Conservation (phyloP, 495 filamentous ascomycete genomes). For the Delitschia confertaspora region DNA sequence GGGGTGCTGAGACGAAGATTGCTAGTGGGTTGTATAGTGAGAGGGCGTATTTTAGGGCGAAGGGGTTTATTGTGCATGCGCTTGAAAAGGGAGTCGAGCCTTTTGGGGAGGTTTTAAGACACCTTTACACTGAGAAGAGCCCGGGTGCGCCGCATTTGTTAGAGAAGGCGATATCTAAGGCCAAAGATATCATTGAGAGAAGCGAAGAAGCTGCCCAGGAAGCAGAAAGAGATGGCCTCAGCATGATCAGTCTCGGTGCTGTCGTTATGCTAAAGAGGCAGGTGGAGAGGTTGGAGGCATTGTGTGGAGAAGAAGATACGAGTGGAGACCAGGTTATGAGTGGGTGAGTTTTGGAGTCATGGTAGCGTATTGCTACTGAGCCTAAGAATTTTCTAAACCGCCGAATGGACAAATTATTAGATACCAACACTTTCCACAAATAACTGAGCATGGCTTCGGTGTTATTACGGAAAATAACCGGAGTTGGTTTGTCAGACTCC, state of each 20-base stretch:
- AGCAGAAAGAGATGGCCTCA: constrained; percentile 26
- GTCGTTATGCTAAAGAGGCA: constrained; percentile 37
- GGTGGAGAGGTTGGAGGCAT: constrained; percentile 33
- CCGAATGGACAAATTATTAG: too few species aligned
- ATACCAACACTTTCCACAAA: too few species aligned
- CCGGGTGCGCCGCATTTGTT: constrained; percentile 35
- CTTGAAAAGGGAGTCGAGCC: constrained; percentile 37
- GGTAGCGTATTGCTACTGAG: too few species aligned
- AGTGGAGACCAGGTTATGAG: too few species aligned
- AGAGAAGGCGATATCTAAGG: constrained; percentile 34
- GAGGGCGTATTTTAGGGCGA: constrained; percentile 45
- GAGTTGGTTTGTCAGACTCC: too few species aligned
- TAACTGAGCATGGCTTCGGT: too few species aligned
- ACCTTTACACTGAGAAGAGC: constrained; percentile 37
- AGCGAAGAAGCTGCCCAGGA: constrained; percentile 11
- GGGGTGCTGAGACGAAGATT: constrained; percentile 37
- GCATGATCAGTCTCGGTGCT: constrained; percentile 34
- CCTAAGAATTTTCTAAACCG: too few species aligned
- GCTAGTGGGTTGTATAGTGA: constrained; percentile 48
- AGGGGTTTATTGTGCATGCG: constrained; percentile 45
- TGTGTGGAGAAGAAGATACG: too few species aligned
- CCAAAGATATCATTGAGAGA: constrained; percentile 31
- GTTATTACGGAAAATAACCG: too few species aligned
- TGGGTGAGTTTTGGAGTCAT: too few species aligned
- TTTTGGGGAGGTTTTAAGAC: constrained; percentile 43